Base-by-base conservation (phyloP, 306 rosid genomes). In the Casuarina cunninghamiana region DNA sequence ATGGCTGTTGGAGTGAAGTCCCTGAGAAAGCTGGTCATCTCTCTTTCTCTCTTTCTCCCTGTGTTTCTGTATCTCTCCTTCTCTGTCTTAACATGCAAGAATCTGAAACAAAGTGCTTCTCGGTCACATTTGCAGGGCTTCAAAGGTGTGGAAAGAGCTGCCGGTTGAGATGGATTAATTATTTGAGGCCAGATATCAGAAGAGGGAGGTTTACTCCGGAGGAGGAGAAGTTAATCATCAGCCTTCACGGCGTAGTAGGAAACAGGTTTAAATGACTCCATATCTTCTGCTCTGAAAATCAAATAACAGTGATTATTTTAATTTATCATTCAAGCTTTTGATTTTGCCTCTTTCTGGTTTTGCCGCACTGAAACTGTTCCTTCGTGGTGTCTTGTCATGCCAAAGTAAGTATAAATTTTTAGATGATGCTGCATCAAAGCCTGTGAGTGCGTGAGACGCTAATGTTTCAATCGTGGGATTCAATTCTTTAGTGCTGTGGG, bases 1-100 rank as follows among this genome's bases (percentile, higher is more conserved):
- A 95, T 89, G 98, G 98, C 50, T 92, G 98, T 32, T 95, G 98
- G 98, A 95, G 98, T 78, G 97, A 92, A 86, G 98, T 95, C 62
- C 98, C 98, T 1, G 98, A 95, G 48, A 92, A 90, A 95, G 97
- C 98, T 70, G 98, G 98, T 91, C 12, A 75, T 32, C 53, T 55
- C 17, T 67, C 71, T 53, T 37, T 42, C 8, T 32, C 58, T 51
- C 61, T 78, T n/a, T 73, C 26, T 8, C 62, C 26, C 26, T 21
- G 26, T 21, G 26, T 21, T 21, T 21, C 26, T 21, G 26, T 21
- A 21, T 50, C 16, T 45, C 44, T 69, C 72, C 46, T 10, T 60
- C 32, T 69, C 45, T 39, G 19, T 10, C 42, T 15, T 21, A 11
- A 2, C 42, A n/a, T 13, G 0, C 26, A 43, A 48, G 51, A 4